Base-by-base conservation (phyloP, 108 stramenopile genomes). In the Conticribra weissflogii region DNA sequence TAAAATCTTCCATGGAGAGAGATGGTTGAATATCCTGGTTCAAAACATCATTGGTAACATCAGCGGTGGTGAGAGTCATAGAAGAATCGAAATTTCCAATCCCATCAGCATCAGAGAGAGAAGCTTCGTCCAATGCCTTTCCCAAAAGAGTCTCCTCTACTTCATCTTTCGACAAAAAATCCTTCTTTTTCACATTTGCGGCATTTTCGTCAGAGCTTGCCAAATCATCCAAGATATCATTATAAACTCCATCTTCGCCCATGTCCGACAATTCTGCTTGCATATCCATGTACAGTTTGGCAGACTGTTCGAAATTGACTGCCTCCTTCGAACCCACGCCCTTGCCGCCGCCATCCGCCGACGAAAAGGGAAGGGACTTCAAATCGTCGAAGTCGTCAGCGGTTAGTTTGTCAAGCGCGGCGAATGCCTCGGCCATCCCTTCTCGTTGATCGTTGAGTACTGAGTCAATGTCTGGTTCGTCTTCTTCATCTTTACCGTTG, bases 341-440 rank as follows among this genome's bases (percentile, higher is more conserved):
- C 31, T 16, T 4, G 0, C 14, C 45, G 23, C n/a, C 51, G 33
- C 32, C 51, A 45, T 17, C 57, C 16, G 55, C 31, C 7, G 36
- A 27, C 8, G 54, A 56, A 27, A 56, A 23, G n/a, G 70, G 70
- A 49, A 36, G 8, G 36, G 36, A 41, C 12, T 41, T 54, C 70
- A 71, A 53, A 25, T 62, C 70, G 54, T 71, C 60, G 32, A 63
- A 68, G 51, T 76, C 74, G 63, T 68, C 66, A 7, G 61, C 58
- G 28, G 52, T 49, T 8, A 76, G 74, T 32, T 47, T 47, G 57
- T 68, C 64, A 34, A 76, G 62, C 12, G 66, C 74, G 17, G 74
- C 59, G 54, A 76, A 76, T 48, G 74, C 74, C 48, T 62, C 74
- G 22, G 74, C 66, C 74, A 76, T 76, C 49, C 74, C 74, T 49